Conservation (phyloP, 257 asterid species). For the Solanum bulbocastanum region DNA sequence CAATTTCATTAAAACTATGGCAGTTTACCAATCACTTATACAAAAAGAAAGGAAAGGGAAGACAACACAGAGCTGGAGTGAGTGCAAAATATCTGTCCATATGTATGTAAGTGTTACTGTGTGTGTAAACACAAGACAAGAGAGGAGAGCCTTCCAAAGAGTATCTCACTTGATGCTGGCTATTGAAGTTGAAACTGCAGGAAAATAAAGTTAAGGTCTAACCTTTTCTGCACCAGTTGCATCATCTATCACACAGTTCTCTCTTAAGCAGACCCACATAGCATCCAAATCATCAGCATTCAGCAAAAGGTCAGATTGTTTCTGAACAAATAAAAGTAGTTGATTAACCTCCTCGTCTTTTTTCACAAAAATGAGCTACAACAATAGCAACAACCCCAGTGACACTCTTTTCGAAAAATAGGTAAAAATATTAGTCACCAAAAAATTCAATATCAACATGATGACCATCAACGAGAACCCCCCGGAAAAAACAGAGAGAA, state of each 20-base stretch:
- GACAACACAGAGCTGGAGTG: neutral
- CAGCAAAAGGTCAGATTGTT: constrained; percentile 95
- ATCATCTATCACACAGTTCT: constrained; percentile 98
- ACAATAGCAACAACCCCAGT: neutral
- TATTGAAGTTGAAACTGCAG: neutral
- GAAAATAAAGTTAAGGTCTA: neutral
- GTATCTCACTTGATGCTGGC: neutral
- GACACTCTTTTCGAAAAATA: neutral
- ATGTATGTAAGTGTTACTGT: neutral
- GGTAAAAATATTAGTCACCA: neutral
- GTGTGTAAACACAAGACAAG: neutral
- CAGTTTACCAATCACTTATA: neutral
- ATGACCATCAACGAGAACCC: neutral
- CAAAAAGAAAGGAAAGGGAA: neutral
- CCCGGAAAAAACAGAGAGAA: neutral
- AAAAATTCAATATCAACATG: neutral
- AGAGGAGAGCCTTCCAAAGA: neutral
- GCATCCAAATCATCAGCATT: constrained; percentile 99
- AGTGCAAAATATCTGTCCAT: neutral
- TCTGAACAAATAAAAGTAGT: constrained; percentile 35
- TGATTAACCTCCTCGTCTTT: neutral
- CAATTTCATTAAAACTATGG: neutral
- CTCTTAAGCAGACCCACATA: constrained; percentile 99
- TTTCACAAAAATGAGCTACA: neutral
- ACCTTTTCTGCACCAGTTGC: constrained; percentile 99